phyloP scores from a whole-genome alignment of 2,329 filamentous ascomycete species.

The Hysterium pulicare region DNA sequence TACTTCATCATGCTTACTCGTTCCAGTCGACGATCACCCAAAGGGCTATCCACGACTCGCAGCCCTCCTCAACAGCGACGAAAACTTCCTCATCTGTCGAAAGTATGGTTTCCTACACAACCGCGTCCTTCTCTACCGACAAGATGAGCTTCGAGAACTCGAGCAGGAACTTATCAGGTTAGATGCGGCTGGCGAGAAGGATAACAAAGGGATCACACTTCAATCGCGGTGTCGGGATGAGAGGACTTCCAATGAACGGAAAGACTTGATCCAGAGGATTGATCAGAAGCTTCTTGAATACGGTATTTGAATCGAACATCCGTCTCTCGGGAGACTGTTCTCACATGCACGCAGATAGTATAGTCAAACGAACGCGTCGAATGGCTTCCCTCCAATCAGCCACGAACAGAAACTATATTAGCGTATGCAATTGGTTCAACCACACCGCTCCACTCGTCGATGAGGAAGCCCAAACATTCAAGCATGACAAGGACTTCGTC shows the following conservation, averaged over 20 bases:
- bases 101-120: constrained; percentile 14
- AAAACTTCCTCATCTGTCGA: constrained; percentile 22
- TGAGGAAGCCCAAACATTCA: constrained; percentile 4
- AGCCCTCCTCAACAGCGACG: constrained; percentile 20
- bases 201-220: constrained; percentile 2
- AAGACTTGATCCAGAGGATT: constrained; percentile 11
- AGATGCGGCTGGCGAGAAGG: constrained; percentile 6
- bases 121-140: constrained; percentile 15
- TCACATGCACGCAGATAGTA: constrained; percentile 8
- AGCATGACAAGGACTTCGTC: constrained; percentile 8
- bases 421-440: constrained; percentile 7
- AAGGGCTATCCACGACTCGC: constrained; percentile 18
- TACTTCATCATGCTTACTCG: too few species aligned
- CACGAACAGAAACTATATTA: constrained; percentile 9
- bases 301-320: not conserved
- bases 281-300: constrained; percentile 14
- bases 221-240: constrained; percentile 8
- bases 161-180: constrained; percentile 10
- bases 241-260: not conserved
- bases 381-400: constrained; percentile 10
- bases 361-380: constrained; percentile 9
- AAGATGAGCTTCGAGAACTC: constrained; percentile 14
- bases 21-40: constrained; percentile 21
- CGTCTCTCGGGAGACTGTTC: too few species aligned
- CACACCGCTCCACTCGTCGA: constrained; percentile 5